Evolutionary conservation across 192 early-diverging fungal genomes (phyloP).

Genomic region (Podila minutissima): DNA sequence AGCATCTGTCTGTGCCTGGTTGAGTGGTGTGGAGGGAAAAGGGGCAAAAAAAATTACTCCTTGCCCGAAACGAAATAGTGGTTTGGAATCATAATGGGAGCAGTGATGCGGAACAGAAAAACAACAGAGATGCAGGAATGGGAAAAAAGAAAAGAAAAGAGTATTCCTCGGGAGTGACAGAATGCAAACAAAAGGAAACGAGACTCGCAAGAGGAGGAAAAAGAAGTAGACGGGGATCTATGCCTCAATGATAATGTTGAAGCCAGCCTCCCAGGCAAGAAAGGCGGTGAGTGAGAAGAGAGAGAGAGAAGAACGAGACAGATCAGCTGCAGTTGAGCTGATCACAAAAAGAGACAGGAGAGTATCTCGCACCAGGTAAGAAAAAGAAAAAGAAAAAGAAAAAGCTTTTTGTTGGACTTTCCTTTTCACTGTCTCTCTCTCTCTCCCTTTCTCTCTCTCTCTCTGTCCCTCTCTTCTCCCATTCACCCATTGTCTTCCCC

Average conservation of each 20-base stretch:
- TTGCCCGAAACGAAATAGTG: neutral
- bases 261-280: no score
- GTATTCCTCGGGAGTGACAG: no score
- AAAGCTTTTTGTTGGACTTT: neutral
- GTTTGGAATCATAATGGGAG: no score
- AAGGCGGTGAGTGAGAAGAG: no score
- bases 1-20: neutral
- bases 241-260: no score
- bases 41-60: neutral
- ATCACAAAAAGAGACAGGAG: neutral
- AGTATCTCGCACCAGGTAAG: neutral
- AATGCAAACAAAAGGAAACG: no score
- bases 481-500: neutral
- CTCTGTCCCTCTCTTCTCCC: neutral
- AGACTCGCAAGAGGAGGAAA: no score
- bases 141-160: no score
- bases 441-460: neutral
- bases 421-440: neutral
- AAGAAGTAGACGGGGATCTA: no score
- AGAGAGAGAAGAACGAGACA: neutral
- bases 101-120: no score
- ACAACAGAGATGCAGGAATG: no score
- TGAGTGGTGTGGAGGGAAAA: neutral
- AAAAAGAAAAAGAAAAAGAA: neutral
- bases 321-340: constrained; percentile 1